Evolutionary conservation across 306 rosid genomes (phyloP).

Genomic region (Ammopiptanthus mongolicus): DNA sequence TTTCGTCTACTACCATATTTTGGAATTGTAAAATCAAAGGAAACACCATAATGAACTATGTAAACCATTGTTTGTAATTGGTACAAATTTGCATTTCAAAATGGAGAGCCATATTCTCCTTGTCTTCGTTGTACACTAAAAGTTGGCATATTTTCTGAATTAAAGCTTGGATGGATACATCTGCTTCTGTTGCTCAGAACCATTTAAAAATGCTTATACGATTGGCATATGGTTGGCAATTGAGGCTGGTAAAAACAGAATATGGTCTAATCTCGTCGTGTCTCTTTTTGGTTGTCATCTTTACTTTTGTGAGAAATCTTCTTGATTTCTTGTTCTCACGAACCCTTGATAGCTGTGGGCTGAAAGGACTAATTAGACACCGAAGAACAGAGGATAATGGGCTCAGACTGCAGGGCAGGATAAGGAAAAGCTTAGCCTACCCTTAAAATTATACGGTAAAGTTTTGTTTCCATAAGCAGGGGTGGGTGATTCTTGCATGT

Average conservation of each 20-base stretch:
- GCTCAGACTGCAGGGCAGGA: background rate
- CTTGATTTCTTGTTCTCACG: background rate
- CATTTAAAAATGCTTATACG: conserved; percentile 20
- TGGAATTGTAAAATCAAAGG: conserved; percentile 29
- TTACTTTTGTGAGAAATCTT: background rate
- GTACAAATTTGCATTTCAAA: conserved; percentile 34
- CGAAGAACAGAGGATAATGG: background rate
- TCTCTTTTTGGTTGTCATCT: background rate
- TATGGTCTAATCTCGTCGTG: background rate
- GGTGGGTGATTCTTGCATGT: background rate
- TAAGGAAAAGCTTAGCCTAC: background rate
- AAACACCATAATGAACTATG: conserved; percentile 18
- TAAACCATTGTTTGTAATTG: conserved; percentile 28
- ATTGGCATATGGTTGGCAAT: conserved; percentile 10
- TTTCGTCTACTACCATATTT: conserved; percentile 33
- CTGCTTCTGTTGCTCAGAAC: conserved; percentile 23
- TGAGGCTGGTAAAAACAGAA: background rate
- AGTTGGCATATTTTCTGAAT: conserved; percentile 26
- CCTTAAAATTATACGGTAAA: background rate
- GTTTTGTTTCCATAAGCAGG: background rate
- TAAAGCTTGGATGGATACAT: conserved; percentile 21
- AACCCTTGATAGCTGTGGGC: background rate
- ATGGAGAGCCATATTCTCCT: conserved; percentile 30
- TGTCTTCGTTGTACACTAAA: conserved; percentile 43
- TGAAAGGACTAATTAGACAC: no score